These are phyloP conservation scores for Phytopythium ostracodes DNA, from an alignment of 352 stramenopile genomes.

Conservation along the genomic window DNA sequence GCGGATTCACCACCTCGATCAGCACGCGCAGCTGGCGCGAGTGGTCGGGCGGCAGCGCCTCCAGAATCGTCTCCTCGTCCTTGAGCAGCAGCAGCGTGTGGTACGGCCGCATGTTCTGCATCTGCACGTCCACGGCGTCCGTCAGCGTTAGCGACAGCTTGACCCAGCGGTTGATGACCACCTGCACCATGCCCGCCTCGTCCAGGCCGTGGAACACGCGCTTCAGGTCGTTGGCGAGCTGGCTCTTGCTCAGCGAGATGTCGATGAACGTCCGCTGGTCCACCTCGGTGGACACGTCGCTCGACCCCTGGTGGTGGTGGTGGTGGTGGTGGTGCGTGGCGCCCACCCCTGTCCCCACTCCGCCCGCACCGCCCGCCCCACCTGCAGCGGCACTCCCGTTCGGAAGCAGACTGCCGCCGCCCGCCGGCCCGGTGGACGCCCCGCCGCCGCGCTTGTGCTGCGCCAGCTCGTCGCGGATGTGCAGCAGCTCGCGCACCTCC, in stretches of 20 bases:
- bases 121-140: constrained; percentile 52
- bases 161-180: constrained; percentile 84
- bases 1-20: constrained; percentile 69
- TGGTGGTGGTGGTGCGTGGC: constrained; percentile 10
- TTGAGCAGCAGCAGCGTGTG: constrained; percentile 74
- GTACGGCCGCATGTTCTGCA: constrained; percentile 72
- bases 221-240: constrained; percentile 85
- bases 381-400: background rate
- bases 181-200: constrained; percentile 66
- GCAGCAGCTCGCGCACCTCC: constrained; percentile 71
- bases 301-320: constrained; percentile 27
- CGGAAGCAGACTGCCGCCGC: constrained; percentile 1
- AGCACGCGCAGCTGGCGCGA: constrained; percentile 72
- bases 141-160: constrained; percentile 82
- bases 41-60: constrained; percentile 63
- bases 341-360: constrained; percentile 3
- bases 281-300: constrained; percentile 47
- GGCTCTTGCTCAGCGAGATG: constrained; percentile 66
- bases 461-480: constrained; percentile 73
- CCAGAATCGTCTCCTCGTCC: constrained; percentile 62
- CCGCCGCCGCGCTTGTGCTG: constrained; percentile 49
- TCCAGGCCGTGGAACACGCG: constrained; percentile 78
- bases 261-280: constrained; percentile 84
- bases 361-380: background rate
- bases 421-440: constrained; percentile 17